Evolutionary conservation across 2,329 filamentous ascomycete species (phyloP), one percentile per base, ranked within the genome.

Genomic region (Pestalotiopsis sp.): DNA sequence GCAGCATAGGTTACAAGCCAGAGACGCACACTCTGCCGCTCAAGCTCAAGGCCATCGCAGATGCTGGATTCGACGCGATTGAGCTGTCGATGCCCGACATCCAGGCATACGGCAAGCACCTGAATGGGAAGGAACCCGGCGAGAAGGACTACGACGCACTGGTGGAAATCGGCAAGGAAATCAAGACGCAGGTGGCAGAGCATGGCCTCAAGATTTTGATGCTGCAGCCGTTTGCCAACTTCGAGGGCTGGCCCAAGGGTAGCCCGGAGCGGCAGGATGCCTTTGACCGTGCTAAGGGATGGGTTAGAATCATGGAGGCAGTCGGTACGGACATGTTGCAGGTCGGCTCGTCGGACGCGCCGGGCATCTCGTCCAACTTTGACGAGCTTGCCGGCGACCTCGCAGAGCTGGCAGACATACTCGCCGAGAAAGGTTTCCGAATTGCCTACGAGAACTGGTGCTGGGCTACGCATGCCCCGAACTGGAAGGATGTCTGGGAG

Each of bases 381-480:
- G 79, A 81, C 1, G 79, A 83, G 9, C 82, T 92, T 22, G 86
- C 91, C 0, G 74, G 77, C 0, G 91, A 94, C 71, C 82, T 94
- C 0, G 83, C 83, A 1, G 83, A 89, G 67, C 81, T 94, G 6
- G 89, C 88, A 2, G 89, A 92, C 66, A 79, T 91, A 64, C 82
- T 92, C 1, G 85, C 85, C 0, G 75, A 82, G 24, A 83, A 87
- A 60, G 83, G 84, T 0, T 87, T 89, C 75, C 84, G 86, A 6
- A 80, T 94, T 20, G 91, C 91, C 0, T 94, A 94, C 72, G 92
- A 94, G 79, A 94, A 94, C 75, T 94, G 91, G 91, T 93, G 91
- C 78, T 94, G 92, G 92, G 89, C 89, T 0, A 92, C 91, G 0
- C 86, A 89, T 62, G 90, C 91, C 0, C 86, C 89, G 0, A 83